Evolutionary conservation across 176 grass and related monocot genomes (phyloP), one percentile per base, ranked within the genome.

Genomic region (Avena atlantica): DNA sequence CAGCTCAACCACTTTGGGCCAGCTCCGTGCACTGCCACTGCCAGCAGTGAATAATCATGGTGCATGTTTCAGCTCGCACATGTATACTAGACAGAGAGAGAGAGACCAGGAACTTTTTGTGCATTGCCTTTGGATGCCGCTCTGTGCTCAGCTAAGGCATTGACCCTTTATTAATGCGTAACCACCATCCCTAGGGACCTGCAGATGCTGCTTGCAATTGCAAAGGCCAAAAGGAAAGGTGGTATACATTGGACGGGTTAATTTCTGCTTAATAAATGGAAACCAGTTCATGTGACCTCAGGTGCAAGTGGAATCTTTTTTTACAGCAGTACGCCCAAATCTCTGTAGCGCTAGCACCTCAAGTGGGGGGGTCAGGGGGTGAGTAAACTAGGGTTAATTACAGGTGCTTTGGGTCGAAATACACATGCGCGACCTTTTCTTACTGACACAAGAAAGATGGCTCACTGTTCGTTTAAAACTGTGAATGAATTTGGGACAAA

Each of bases 131-230:
- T 27, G 86, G 90, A 88, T 85, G 78, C 86, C 64, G 51, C 27
- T 88, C 61, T 7, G 40, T 7, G 5, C 40, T 34, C 31, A 34
- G 40, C 5, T 42, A 6, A 51, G 55, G 40, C 51, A 78, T 91
- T 85, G 90, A 85, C 78, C 82, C 45, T 68, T 85, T 85, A 62
- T 88, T 82, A 88, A 85, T 87, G 78, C 77, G 27, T 85, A 88
- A 81, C 90, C 61, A 91, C 82, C 61, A 9, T 86, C 79, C 70
- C 25, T 74, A 74, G 20, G 40, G 40, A 42, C 40, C 70, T 29
- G 69, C 57, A 40, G 29, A 60, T 81, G 48, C 36, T 83, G 56
- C 75, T 65, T 70, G 78, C 71, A 70, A 3, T 11, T 74, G 74
- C 64, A 65, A 14, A 17, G 56, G 20, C 24, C 34, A 42, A 42